Evolutionary conservation across 768 basidiomycete species (phyloP), one percentile per base, ranked within the genome.

Genomic region (Trametes elegans): DNA sequence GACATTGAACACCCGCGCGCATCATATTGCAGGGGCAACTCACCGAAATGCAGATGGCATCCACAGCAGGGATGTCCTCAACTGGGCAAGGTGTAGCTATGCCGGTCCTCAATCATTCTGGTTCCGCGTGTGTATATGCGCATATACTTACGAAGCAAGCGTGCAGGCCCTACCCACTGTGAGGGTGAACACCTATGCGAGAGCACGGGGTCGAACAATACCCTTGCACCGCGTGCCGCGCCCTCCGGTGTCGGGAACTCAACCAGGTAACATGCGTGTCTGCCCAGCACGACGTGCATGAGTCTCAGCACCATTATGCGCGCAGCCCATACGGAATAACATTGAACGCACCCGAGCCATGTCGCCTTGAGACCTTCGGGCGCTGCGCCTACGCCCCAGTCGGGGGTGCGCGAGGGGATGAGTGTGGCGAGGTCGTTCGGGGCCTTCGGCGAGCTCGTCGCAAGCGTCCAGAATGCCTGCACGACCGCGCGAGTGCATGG

Each of bases 41-140:
- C 72, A 72, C 80, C 65, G 74, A 76, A 48, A 81, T 73, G 14
- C 76, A 74, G 35, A 83, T 73, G 6, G 71, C 73, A 58, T 82
- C 79, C n/a, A 82, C 66, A 3, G 74, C 66, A 1, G 80, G 80
- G 21, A 83, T 65, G 2, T 79, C 75, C 28, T 71, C 66, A n/a
- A 74, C 67, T 11, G 64, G 50, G 47, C 75, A 76, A 0, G 78
- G 73, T 0, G 72, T 35, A 7, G 68, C 71, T 73, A 50, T 40
- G 32, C 27, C 19, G 8, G 11, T 10, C 23, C 16, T 42, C 2
- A 13, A 38, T 42, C 28, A 27, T 18, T 11, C 38, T 58, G 52
- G 21, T 45, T 55, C 50, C 54, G 60, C n/a, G 58, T 67, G 35
- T 60, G 53, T 36, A 60, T 49, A 9, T 23, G 27, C 49, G 49